Evolutionary conservation across 2,329 filamentous ascomycete genomes (phyloP), one percentile per base, ranked within the genome.

Genomic region (Penicillium italicum): DNA sequence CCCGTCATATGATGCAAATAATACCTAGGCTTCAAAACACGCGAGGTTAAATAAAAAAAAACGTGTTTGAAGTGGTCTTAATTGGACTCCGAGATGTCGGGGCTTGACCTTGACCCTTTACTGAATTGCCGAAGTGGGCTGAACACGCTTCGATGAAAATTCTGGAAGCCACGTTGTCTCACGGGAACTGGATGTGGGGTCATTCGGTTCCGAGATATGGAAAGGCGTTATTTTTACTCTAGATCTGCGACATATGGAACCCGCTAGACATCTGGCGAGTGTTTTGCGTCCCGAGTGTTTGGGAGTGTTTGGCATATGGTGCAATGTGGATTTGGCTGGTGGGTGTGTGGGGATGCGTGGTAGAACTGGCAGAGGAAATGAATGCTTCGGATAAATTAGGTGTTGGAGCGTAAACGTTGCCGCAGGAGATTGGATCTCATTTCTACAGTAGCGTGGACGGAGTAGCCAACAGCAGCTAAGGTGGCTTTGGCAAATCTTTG

Each of bases 131-230:
- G 50, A 54, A 42, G 49, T 44, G 45, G 47, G 34, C 28, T 36
- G 50, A 44, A 42, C 20, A 18, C 38, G 34, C 47, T 67, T 61
- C 58, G 64, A 65, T 59, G 62, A 67, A 62, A 50, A 61, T 69
- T 70, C 68, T 67, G 63, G 68, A 72, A 70, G 61, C 61, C 61
- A 64, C 51, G 56, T 59, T 59, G 55, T 54, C 58, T 45, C 54
- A 28, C 44, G 24, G 50, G 49, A 34, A 18, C 28, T 33, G 48
- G 5, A 26, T 54, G 51, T 50, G 44, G 44, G 43, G 43, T 33
- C 38, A 16, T 34, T 24, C 36, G 40, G 11, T 37, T 53, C 33
- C 14, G n/a, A 47, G 31, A 53, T 38, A 33, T 28, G 38, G 18
- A 42, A 37, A 31, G 33, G 50, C 49, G 59, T 57, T 66, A 67